phyloP scores from a whole-genome alignment of 2,329 filamentous ascomycete species.

The Fusarium drepaniforme region DNA sequence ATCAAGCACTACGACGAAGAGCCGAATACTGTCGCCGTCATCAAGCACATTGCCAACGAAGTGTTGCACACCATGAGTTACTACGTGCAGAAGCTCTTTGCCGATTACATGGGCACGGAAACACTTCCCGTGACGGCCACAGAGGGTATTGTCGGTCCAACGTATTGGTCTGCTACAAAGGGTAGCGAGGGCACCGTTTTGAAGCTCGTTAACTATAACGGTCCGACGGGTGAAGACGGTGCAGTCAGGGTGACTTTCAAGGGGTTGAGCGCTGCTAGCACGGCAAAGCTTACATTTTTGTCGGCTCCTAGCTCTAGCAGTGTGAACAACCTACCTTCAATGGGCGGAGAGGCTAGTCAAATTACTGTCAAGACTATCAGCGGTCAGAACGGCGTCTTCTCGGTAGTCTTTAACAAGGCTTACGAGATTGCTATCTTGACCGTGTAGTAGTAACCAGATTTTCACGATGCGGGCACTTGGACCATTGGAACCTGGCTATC shows the following conservation, averaged over 20 bases:
- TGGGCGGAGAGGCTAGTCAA: neutral
- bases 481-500: neutral
- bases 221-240: neutral
- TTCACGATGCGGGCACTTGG: neutral
- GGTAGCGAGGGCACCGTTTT: neutral
- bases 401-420: neutral
- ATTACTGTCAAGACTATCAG: neutral
- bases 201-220: neutral
- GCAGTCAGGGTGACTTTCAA: neutral
- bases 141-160: neutral
- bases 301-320: neutral
- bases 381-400: neutral
- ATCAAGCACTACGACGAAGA: neutral
- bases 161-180: neutral
- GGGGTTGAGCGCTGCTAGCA: neutral
- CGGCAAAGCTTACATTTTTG: neutral
- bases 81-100: neutral
- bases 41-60: neutral
- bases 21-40: neutral
- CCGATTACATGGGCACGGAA: neutral
- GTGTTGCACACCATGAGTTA: neutral
- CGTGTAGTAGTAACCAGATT: neutral
- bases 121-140: neutral
- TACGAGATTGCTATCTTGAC: neutral
- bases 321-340: neutral